Evolutionary conservation across 352 stramenopile genomes (phyloP).

Genomic region (Phytophthora tentaculata): DNA sequence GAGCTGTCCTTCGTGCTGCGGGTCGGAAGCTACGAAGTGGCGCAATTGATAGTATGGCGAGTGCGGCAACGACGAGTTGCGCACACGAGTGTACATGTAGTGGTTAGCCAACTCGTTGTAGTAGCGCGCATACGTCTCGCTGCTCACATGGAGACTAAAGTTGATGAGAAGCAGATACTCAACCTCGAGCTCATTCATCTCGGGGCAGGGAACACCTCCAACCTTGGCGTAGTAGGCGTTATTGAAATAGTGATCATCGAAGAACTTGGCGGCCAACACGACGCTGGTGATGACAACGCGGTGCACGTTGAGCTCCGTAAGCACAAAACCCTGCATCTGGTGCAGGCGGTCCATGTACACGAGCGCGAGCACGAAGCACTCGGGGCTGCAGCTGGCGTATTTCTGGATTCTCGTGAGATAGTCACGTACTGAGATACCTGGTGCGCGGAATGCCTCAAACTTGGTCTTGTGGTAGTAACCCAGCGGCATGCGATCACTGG

Average conservation of each 20-base stretch:
- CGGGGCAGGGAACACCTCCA: constrained; percentile 89
- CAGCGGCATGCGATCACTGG: constrained; percentile 57
- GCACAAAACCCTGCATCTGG: constrained; percentile 95
- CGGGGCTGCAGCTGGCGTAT: constrained; percentile 97
- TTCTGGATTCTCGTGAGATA: constrained; percentile 95
- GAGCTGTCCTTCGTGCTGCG: constrained; percentile 67
- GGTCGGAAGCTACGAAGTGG: constrained; percentile 73
- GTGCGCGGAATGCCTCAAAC: constrained; percentile 86
- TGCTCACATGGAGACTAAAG: constrained; percentile 96
- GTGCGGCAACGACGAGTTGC: constrained; percentile 39
- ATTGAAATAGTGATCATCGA: constrained; percentile 99
- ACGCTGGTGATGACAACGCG: constrained; percentile 97
- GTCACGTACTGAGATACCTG: constrained; percentile 83
- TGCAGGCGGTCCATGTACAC: constrained; percentile 99
- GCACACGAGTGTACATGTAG: constrained; percentile 76
- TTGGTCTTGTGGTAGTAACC: constrained; percentile 77
- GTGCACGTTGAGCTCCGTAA: constrained; percentile 98
- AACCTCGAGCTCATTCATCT: constrained; percentile 98
- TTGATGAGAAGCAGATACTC: constrained; percentile 98
- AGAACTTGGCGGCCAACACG: constrained; percentile 99
- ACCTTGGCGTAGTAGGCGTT: constrained; percentile 99
- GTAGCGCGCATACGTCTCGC: constrained; percentile 91
- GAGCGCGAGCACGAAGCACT: constrained; percentile 98
- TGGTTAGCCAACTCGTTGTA: constrained; percentile 91
- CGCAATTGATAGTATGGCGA: constrained; percentile 61